Base-by-base conservation (phyloP, 2,329 filamentous ascomycete species). In the Chalaropsis ovoidea region DNA sequence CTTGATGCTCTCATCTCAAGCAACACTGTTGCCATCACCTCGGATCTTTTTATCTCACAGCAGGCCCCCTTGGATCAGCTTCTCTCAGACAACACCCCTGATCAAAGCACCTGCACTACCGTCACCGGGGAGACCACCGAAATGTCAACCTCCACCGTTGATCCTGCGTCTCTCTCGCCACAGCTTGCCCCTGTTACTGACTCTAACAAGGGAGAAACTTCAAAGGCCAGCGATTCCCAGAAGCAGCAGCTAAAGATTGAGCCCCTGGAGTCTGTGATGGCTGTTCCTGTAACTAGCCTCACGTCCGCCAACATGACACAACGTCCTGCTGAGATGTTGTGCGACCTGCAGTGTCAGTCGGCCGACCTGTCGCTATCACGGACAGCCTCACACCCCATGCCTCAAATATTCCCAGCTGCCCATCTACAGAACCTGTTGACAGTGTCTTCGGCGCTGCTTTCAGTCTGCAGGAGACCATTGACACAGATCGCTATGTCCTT, bases 261-360 rank as follows among this genome's bases (percentile, higher is more conserved):
- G 68, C 66, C 69, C 61, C 60, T 67, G 56, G 61, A 54, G 24
- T 64, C 67, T 49, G 63, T 64, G 22, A 66, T 64, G 54, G 45
- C 35, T 22, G 47, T 58, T 17, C 54, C 64, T 27, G 56, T 19
- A n/a, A 64, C 43, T 35, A 71, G 69, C 70, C 71, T 72, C 71
- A 72, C 77, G 79, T 83, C 87, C 79, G 82, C 89, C 85, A 90
- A 95, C 83, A 80, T 85, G 94, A 94, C 92, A 96, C 94, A 96
- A 96, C 92, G 95, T 96, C 92, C 94, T 97, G 94, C 94, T 83
- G 94, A 84, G 92, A 87, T 96, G 93, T 96, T 97, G 94, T 97
- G 88, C 76, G 94, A 96, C 94, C 94, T 95, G 94, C 94, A 88
- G 94, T 99, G 94, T 97, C 94, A 85, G 87, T 93, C 89, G 88